A percentile compares a stretch with the other conserved stretches of the same genome.
Conservation (phyloP, 257 asterid genomes). For the Salvia miltiorrhiza region DNA sequence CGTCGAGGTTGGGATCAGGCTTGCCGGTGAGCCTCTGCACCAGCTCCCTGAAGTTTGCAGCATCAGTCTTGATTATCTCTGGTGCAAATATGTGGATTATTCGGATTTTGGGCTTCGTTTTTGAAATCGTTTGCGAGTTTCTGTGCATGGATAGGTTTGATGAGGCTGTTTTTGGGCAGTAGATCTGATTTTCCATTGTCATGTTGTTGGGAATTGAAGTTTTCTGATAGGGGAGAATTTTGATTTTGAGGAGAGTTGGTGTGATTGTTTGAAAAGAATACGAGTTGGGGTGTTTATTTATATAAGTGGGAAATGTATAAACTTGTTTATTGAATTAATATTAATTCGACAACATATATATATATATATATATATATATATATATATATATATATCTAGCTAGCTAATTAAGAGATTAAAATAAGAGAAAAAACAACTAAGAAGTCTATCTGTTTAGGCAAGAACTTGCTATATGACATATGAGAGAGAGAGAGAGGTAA, state of each 20-base stretch:
- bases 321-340: too few relatives aligned
- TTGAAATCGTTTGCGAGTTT: constrained; percentile 54
- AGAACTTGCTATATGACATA: constrained; percentile 56
- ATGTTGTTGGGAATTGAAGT: constrained; percentile 9
- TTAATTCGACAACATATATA: too few relatives aligned
- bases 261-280: constrained; percentile 25
- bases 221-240: constrained; percentile 9
- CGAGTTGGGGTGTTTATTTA: background rate
- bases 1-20: constrained; percentile 29
- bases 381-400: too few relatives aligned
- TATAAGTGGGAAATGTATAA: too few relatives aligned
- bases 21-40: constrained; percentile 92
- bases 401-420: too few relatives aligned
- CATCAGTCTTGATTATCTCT: constrained; percentile 82
- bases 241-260: constrained; percentile 24
- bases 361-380: too few relatives aligned
- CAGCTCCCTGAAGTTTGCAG: constrained; percentile 66
- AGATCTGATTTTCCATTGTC: constrained; percentile 36
- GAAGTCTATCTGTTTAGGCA: constrained; percentile 27
- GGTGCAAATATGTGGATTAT: constrained; percentile 96
- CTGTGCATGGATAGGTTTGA: constrained; percentile 40
- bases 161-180: constrained; percentile 32
- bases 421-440: too few relatives aligned
- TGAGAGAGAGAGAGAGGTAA: constrained; percentile 26
- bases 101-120: constrained; percentile 67